Conservation (phyloP, 495 filamentous ascomycete genomes). For the Hyaloscypha variabilis region DNA sequence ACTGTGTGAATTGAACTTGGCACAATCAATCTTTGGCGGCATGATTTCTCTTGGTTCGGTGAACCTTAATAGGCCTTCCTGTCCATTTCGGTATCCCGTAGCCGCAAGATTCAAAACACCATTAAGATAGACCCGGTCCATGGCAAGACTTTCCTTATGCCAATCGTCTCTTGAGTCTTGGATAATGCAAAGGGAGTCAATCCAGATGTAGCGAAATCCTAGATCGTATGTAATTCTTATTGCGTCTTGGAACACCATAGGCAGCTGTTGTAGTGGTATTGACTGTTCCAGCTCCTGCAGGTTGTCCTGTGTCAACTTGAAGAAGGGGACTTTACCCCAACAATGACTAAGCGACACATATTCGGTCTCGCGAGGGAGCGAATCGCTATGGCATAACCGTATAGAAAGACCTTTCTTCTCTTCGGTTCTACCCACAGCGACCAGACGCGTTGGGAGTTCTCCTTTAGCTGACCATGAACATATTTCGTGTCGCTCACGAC, state of each 20-base stretch:
- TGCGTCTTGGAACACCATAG: slow-evolving; percentile 6
- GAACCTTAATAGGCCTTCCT: slow-evolving; percentile 15
- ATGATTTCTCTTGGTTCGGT: slow-evolving; percentile 16
- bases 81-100: slow-evolving; percentile 13
- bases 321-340: slow-evolving; percentile 6
- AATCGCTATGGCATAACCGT: slow-evolving; percentile 3
- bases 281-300: neutral
- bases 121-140: slow-evolving; percentile 15
- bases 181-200: no score
- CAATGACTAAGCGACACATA: slow-evolving; percentile 10
- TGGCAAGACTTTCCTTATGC: slow-evolving; percentile 5
- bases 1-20: slow-evolving; percentile 1
- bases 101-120: slow-evolving; percentile 13
- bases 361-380: slow-evolving; percentile 1
- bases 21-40: slow-evolving; percentile 14
- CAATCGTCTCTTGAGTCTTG: slow-evolving; percentile 16
- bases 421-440: slow-evolving; percentile 2
- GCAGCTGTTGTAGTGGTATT: slow-evolving; percentile 8
- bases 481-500: no score
- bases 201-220: neutral
- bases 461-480: no score
- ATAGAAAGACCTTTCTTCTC: slow-evolving; percentile 2
- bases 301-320: slow-evolving; percentile 1
- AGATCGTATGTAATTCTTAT: slow-evolving; percentile 6
- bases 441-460: slow-evolving; percentile 6